phyloP scores from a whole-genome alignment of 805 yeast genomes.

The Kodamaea kakaduensis region DNA sequence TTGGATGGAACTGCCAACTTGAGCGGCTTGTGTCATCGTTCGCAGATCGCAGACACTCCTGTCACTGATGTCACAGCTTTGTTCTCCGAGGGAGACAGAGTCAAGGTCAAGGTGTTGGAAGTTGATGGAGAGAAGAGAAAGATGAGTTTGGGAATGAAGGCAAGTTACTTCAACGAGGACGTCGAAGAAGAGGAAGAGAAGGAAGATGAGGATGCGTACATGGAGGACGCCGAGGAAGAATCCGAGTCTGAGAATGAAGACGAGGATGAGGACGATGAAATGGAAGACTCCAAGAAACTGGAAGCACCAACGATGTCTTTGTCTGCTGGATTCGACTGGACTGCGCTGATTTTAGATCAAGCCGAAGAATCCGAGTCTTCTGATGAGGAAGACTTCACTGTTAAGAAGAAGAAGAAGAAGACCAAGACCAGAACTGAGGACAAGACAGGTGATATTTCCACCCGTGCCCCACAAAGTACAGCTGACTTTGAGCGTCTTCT shows the following conservation, averaged over 20 bases:
- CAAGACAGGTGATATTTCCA: constrained; percentile 75
- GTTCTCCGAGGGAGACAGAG: constrained; percentile 87
- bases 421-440: constrained; percentile 61
- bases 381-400: constrained; percentile 57
- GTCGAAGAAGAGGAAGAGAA: constrained; percentile 24
- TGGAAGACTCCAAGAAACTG: constrained; percentile 25
- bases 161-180: constrained; percentile 68
- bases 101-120: constrained; percentile 73
- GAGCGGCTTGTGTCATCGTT: constrained; percentile 83
- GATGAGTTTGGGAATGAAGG: constrained; percentile 88
- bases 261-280: constrained; percentile 14
- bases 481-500: constrained; percentile 89
- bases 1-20: constrained; percentile 70
- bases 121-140: constrained; percentile 65
- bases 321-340: constrained; percentile 93
- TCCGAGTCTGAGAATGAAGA: constrained; percentile 21
- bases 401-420: constrained; percentile 40
- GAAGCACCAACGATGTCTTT: constrained; percentile 47
- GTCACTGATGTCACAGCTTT: constrained; percentile 57
- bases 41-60: constrained; percentile 73
- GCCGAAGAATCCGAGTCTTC: constrained; percentile 56
- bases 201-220: constrained; percentile 18
- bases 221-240: constrained; percentile 22
- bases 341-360: constrained; percentile 83
- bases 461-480: constrained; percentile 87